phyloP scores from a whole-genome alignment of 2,329 filamentous ascomycete species.

The Monosporascus cannonballus region DNA sequence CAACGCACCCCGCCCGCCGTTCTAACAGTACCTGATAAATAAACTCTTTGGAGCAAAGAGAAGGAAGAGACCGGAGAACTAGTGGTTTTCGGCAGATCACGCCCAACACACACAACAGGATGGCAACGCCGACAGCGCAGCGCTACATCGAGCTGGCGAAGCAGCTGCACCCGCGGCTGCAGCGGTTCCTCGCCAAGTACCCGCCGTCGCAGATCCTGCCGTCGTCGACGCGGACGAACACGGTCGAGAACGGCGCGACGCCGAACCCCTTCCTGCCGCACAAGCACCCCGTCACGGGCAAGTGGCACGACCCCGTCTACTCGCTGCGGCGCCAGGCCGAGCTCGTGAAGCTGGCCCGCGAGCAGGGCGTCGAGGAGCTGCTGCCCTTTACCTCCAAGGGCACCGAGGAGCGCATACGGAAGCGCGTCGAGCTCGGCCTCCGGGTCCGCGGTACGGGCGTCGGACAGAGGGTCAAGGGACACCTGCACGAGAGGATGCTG shows the following conservation, averaged over 20 bases:
- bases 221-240: conserved; percentile 26
- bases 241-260: conserved; percentile 30
- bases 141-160: conserved; percentile 55
- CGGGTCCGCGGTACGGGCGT: conserved; percentile 89
- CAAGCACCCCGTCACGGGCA: conserved; percentile 72
- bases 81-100: no score
- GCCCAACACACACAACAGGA: neutral
- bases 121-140: conserved; percentile 15
- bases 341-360: conserved; percentile 75
- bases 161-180: conserved; percentile 69
- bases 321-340: conserved; percentile 86
- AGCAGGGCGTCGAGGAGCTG: conserved; percentile 74
- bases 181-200: conserved; percentile 84
- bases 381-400: conserved; percentile 73
- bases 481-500: conserved; percentile 83
- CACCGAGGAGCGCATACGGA: conserved; percentile 62
- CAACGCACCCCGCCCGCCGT: no score
- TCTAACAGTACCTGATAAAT: no score
- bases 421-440: conserved; percentile 72
- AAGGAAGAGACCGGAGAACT: no score
- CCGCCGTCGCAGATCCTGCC: conserved; percentile 63
- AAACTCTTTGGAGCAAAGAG: no score
- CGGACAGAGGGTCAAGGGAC: conserved; percentile 91
- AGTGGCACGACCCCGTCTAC: conserved; percentile 77
- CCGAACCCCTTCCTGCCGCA: conserved; percentile 77